Evolutionary conservation across 345 rosid species (phyloP), one percentile per base, ranked within the genome.

Genomic region (Cardamine chenopodiifolia): DNA sequence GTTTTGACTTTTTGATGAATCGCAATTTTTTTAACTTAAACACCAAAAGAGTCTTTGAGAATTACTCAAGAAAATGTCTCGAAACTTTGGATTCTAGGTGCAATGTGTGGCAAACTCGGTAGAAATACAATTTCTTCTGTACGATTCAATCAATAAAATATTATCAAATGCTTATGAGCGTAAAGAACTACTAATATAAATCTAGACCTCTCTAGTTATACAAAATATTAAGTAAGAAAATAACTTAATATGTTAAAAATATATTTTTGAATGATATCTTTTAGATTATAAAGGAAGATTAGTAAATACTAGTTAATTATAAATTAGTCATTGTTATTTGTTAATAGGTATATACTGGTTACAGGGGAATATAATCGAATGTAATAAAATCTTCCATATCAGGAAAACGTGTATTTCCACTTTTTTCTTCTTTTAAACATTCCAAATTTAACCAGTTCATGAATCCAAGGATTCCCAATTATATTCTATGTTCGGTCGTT

Each of bases 291-390:
- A n/a, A n/a, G n/a, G n/a, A n/a, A n/a, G n/a, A n/a, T n/a, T n/a
- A 44, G 49, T n/a, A 39, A 8, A 8, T 39, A 39, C 6, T 39
- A 40, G 5, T 40, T 14, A 40, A 5, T 40, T 40, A 40, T 9
- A 40, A 14, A 40, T 39, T 2, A n/a, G 2, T 15, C 10, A 45
- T 45, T 45, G 49, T 45, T 45, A 34, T 8, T 45, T 45, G 8
- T 8, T 2, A 45, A 19, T 3, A 37, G 12, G 42, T 25, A 5
- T 49, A 49, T 31, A 26, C 18, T 60, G 37, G 11, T 15, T 17
- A 15, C 18, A 14, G 44, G n/a, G 26, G 74, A 58, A 59, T 59
- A 9, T 14, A 17, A 58, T 69, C 19, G 74, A 70, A 26, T 47
- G n/a, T 23, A 35, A 29, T 40, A 28, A 13, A 59, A 20, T 47